Evolutionary conservation across 2,329 filamentous ascomycete species (phyloP), one percentile per base, ranked within the genome.

Genomic region (Leptosphaerulina australis): DNA sequence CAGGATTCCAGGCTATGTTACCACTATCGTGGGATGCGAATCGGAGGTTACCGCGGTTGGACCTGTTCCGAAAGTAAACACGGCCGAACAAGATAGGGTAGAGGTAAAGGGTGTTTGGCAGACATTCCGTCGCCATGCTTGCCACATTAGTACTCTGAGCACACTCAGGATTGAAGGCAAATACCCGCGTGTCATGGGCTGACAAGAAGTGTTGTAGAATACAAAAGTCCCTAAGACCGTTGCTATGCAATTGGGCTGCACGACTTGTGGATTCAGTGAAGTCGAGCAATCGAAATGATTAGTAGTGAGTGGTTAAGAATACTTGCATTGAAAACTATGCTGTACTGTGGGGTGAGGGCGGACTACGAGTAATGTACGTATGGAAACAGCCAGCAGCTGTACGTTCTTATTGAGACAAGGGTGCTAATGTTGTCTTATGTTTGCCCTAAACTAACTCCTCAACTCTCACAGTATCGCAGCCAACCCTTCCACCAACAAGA

Each of bases 361-460:
- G n/a, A n/a, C n/a, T n/a, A n/a, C n/a, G n/a, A n/a, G n/a, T n/a
- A n/a, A n/a, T n/a, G n/a, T n/a, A n/a, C n/a, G n/a, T n/a, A n/a
- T n/a, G n/a, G n/a, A n/a, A n/a, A n/a, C n/a, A n/a, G n/a, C n/a
- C n/a, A n/a, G n/a, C n/a, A n/a, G n/a, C n/a, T n/a, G n/a, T n/a
- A n/a, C n/a, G n/a, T n/a, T n/a, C n/a, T n/a, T n/a, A n/a, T n/a
- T n/a, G n/a, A n/a, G n/a, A n/a, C n/a, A n/a, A n/a, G n/a, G n/a
- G n/a, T n/a, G n/a, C n/a, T n/a, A n/a, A n/a, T n/a, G n/a, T n/a
- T n/a, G n/a, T n/a, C n/a, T n/a, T n/a, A n/a, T n/a, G n/a, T n/a
- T n/a, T n/a, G n/a, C 11, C 38, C 55, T 24, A 65, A 40, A 67
- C 66, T 18, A 68, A 12, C 5, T 64, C 57, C 15, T 43, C 51